These are phyloP conservation scores for Candida rishiriensis DNA, from an alignment of 805 yeast genomes.

Conservation along the genomic window DNA sequence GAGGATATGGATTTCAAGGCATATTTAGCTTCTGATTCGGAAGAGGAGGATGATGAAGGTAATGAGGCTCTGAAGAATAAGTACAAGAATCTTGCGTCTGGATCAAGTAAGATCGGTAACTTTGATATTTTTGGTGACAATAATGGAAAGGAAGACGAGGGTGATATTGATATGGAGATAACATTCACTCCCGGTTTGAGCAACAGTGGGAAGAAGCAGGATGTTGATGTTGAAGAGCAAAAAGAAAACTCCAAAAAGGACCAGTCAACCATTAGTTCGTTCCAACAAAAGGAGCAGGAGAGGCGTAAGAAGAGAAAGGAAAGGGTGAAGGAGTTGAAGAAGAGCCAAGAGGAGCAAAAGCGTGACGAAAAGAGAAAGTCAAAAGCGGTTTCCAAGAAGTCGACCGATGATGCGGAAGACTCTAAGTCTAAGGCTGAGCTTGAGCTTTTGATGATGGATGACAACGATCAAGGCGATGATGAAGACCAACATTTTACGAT, in stretches of 20 bases:
- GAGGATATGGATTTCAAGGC: constrained; percentile 92
- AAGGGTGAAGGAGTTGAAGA: constrained; percentile 58
- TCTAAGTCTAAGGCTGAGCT: constrained; percentile 59
- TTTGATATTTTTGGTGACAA: constrained; percentile 8
- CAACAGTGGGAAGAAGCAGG: constrained; percentile 34
- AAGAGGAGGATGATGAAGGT: constrained; percentile 49
- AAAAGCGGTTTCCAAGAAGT: constrained; percentile 11
- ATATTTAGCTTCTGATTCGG: constrained; percentile 73
- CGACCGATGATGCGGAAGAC: constrained; percentile 28
- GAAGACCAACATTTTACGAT: constrained; percentile 65
- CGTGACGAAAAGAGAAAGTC: constrained; percentile 34
- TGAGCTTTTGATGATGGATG: constrained; percentile 66
- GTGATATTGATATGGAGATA: constrained; percentile 87
- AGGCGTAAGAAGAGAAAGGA: constrained; percentile 84
- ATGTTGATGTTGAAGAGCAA: constrained; percentile 33
- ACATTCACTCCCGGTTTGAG: constrained; percentile 88
- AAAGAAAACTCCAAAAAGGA: constrained; percentile 27
- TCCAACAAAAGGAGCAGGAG: constrained; percentile 87
- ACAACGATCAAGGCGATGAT: constrained; percentile 38
- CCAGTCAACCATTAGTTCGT: constrained; percentile 72
- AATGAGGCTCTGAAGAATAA: constrained; percentile 43
- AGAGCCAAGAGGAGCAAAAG: constrained; percentile 47
- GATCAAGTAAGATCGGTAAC: constrained; percentile 19
- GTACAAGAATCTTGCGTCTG: constrained; percentile 55
- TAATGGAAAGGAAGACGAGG: constrained; percentile 36